Evolutionary conservation across 257 asterid genomes (phyloP), one percentile per base, ranked within the genome.

Genomic region (Solanum boliviense): DNA sequence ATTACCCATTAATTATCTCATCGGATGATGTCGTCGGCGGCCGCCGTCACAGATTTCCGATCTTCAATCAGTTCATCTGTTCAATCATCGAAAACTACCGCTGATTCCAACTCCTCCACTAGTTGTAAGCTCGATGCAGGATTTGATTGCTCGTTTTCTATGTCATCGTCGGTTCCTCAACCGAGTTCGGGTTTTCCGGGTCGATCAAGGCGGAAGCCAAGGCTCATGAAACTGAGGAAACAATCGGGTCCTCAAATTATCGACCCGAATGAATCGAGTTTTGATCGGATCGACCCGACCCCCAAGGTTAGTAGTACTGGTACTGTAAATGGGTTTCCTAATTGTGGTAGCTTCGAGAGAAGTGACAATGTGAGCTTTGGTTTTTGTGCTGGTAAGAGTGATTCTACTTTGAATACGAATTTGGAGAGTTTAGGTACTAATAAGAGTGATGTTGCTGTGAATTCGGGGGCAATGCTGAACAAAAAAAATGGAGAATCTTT

Each of bases 221-320:
- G 98, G 91, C 86, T 92, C 2, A 70, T 56, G 87, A 95, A 92
- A 91, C 27, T 88, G 86, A 91, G 98, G 91, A 90, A 90, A 79
- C 91, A 93, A 65, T 52, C 38, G 84, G 89, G 84, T 87, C 58
- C 87, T 87, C 88, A 73, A 56, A 89, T 78, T 34, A 72, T 92
- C 67, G 92, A 81, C 20, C 91, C 84, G 71, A 58, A 82, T 62
- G 29, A 90, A 84, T 88, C 41, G 87, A 88, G 90, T 91, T 73
- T 88, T 89, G 52, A 88, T 79, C 71, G 36, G 82, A 39, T 71
- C 71, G 36, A 65, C 25, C 23, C 72, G 58, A 67, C 10, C 9
- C 34, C 87, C 2, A 70, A 67, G 83, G 84, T 60, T 84, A 34
- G 88, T 84, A 87, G 83, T 32, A 68, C 74, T 68, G 36, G 36